These are phyloP conservation scores for Tremella fuciformis DNA, from an alignment of 768 basidiomycete species.

Conservation along the genomic window DNA sequence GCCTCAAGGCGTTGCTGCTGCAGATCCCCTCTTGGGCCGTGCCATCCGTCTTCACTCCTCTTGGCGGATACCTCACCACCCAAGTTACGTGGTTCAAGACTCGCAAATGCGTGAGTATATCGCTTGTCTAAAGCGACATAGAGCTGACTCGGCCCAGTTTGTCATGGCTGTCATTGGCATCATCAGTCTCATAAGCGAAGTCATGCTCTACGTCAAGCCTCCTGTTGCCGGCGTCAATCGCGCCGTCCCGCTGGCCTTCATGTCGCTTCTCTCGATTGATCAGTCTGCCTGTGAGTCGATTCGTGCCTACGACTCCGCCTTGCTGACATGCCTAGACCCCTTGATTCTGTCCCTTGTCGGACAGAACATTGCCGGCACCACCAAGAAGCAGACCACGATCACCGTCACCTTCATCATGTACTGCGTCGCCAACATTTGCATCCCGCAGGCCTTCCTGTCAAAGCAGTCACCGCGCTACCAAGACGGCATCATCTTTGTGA, in stretches of 20 bases:
- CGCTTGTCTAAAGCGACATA: background rate
- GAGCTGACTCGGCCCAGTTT: conserved; percentile 6
- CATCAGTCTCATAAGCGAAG: conserved; percentile 8
- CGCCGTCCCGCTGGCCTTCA: conserved; percentile 6
- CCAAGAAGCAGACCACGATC: conserved; percentile 3
- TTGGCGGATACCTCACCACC: conserved; percentile 5
- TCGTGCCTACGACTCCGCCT: background rate
- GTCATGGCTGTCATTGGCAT: background rate
- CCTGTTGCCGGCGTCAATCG: conserved; percentile 6
- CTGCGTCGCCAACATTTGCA: conserved; percentile 6
- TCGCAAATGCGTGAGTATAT: conserved; percentile 3
- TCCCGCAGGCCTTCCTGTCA: conserved; percentile 3
- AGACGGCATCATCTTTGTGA: conserved; percentile 7
- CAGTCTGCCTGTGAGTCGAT: conserved; percentile 1
- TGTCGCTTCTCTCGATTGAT: conserved; percentile 6
- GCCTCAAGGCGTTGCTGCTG: conserved; percentile 38
- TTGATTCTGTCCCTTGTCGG: conserved; percentile 4
- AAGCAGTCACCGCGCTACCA: conserved; percentile 2
- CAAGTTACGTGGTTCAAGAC: background rate
- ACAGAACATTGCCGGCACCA: conserved; percentile 2
- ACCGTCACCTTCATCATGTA: conserved; percentile 11
- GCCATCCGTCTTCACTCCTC: conserved; percentile 21
- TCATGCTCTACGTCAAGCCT: conserved; percentile 6
- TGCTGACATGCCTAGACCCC: conserved; percentile 1
- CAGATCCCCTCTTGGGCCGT: conserved; percentile 34